Evolutionary conservation across 164 flowering plant species (phyloP), one percentile per base, ranked within the genome.

Genomic region (Malania oleifera): DNA sequence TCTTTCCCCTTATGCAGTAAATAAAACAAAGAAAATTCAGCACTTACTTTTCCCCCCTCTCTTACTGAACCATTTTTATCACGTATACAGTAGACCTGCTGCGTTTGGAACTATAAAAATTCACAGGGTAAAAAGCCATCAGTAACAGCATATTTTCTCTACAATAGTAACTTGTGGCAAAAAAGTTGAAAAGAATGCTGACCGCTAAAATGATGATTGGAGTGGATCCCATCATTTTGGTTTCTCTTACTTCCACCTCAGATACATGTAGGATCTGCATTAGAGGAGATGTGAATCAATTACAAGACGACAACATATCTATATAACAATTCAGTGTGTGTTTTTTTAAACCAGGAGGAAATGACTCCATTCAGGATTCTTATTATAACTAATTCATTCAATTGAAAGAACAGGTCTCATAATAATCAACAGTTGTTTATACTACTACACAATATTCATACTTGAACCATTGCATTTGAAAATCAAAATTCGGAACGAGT

Each of bases 221-320:
- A 41, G 79, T 71, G 28, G 62, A 57, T 59, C 93, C 99, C 95
- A 95, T 82, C 76, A 89, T 80, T 74, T 91, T 95, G 59, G 87
- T 82, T 76, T 89, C 98, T 65, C 75, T 72, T 7, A 91, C 80
- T 63, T 87, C 96, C 25, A 77, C 82, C 0, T 91, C 96, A 26
- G 96, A 95, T 66, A 95, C 70, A 70, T 95, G 99, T 40, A 95
- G 65, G 70, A 95, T 87, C 98, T 91, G 87, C 75, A 52, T 46
- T 46, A 3, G 15, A 4, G 20, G 3, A 43, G 6, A 43, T 5
- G 46, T 17, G 20, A 43, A 3, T 4, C 35, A 31, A 31, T 9
- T 31, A 9, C 35, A 31, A 4, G 35, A 31, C 9, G 9, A 4
- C 9, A 31, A n/a, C n/a, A n/a, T n/a, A n/a, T n/a, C n/a, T n/a